These are phyloP conservation scores for Trichophyton rubrum DNA, from an alignment of 2,329 filamentous ascomycete species.

Conservation along the genomic window DNA sequence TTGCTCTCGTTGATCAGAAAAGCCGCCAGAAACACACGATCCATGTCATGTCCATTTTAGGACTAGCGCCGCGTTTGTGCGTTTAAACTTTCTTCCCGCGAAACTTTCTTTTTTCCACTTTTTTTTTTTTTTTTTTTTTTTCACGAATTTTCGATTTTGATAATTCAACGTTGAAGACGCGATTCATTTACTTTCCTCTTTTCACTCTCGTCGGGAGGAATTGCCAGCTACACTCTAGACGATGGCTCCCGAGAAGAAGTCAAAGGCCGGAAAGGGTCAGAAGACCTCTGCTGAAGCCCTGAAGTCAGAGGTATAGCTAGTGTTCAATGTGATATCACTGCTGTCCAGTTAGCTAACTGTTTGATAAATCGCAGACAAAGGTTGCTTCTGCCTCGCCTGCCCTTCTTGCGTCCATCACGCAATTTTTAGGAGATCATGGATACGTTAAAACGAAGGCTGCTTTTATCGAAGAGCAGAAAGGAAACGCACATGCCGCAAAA, in stretches of 20 bases:
- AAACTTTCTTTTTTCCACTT: not conserved
- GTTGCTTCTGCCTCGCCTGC: slow-evolving; percentile 37
- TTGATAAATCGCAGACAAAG: not conserved
- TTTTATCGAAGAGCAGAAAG: slow-evolving; percentile 50
- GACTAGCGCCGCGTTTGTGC: not conserved
- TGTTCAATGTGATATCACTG: not conserved
- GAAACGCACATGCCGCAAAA: slow-evolving; percentile 21
- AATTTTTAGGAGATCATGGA: slow-evolving; percentile 54
- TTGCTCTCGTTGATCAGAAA: not conserved
- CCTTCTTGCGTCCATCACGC: slow-evolving; percentile 53
- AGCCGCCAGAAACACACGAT: not conserved
- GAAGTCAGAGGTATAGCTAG: not conserved
- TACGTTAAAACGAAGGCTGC: slow-evolving; percentile 49
- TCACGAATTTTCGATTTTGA: not conserved
- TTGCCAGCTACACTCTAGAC: not conserved
- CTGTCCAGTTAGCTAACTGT: not conserved
- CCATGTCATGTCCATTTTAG: not conserved
- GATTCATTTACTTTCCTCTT: not conserved
- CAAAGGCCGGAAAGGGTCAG: not conserved
- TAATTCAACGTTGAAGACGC: not conserved
- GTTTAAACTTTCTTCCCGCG: slow-evolving; percentile 1
- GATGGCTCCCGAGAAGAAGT: not conserved
- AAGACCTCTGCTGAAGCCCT: not conserved
- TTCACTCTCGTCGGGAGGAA: not conserved
- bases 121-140: not conserved